Evolutionary conservation across 2,329 filamentous ascomycete genomes (phyloP).

Genomic region (Scolecobasidium constrictum): DNA sequence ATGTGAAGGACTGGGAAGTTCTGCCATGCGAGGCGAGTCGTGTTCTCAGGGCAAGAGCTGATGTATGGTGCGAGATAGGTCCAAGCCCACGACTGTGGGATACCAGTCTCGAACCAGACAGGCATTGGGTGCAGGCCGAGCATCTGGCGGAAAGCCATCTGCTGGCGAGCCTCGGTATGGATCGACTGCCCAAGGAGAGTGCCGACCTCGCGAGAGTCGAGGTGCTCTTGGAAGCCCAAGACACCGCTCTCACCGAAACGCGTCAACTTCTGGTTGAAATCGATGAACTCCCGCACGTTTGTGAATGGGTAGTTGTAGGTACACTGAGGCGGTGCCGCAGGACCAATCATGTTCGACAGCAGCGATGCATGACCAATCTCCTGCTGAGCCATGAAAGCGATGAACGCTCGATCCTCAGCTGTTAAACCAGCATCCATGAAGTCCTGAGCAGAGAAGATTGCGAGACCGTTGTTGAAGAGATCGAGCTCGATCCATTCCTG

Average conservation of each 20-base stretch:
- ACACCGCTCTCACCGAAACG: conserved; percentile 70
- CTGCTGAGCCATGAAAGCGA: conserved; percentile 68
- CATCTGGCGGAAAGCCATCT: conserved; percentile 78
- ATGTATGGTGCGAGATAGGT: conserved; percentile 73
- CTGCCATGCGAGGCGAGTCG: conserved; percentile 70
- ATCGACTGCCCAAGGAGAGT: conserved; percentile 67
- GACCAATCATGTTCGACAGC: conserved; percentile 66
- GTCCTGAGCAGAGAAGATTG: conserved; percentile 55
- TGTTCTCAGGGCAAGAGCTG: conserved; percentile 59
- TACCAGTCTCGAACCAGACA: conserved; percentile 68
- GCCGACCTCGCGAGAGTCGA: conserved; percentile 64
- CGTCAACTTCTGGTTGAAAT: conserved; percentile 80
- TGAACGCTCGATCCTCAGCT: conserved; percentile 57
- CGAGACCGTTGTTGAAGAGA: conserved; percentile 67
- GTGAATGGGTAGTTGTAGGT: conserved; percentile 72
- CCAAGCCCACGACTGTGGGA: conserved; percentile 80
- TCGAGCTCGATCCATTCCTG: conserved; percentile 82
- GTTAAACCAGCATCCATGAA: conserved; percentile 59
- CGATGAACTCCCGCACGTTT: conserved; percentile 65
- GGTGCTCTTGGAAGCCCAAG: conserved; percentile 68
- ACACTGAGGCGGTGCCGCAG: conserved; percentile 60
- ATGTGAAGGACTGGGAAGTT: conserved; percentile 68
- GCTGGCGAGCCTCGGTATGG: conserved; percentile 68
- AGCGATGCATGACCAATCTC: conserved; percentile 70
- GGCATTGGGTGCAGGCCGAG: conserved; percentile 71